phyloP scores from a whole-genome alignment of 768 basidiomycete genomes.

The Boletellus emodensis region DNA sequence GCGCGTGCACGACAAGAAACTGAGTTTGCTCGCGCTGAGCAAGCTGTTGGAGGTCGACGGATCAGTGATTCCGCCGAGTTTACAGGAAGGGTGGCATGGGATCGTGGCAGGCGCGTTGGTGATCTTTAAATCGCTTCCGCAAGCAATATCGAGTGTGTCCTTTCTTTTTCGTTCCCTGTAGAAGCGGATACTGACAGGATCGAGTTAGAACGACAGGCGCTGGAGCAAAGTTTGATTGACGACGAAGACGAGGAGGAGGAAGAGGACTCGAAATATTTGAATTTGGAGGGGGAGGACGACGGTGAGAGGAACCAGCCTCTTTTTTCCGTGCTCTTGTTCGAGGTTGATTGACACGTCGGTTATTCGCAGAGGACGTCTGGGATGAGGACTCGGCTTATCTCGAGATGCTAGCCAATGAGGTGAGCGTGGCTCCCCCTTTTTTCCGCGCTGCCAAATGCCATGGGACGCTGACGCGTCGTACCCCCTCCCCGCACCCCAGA shows the following conservation, averaged over 20 bases:
- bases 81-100: constrained; percentile 71
- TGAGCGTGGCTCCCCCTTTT: constrained; percentile 25
- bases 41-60: constrained; percentile 71
- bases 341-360: not conserved
- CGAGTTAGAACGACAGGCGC: constrained; percentile 50
- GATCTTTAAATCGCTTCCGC: constrained; percentile 75
- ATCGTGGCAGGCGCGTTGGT: constrained; percentile 68
- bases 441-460: not conserved
- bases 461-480: not conserved
- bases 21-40: constrained; percentile 72
- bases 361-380: constrained; percentile 72
- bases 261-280: constrained; percentile 50
- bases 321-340: not conserved
- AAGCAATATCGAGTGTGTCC: constrained; percentile 67
- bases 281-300: constrained; percentile 63
- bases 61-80: constrained; percentile 47
- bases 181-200: not conserved
- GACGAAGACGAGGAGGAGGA: constrained; percentile 45
- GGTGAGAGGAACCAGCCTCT: constrained; percentile 32
- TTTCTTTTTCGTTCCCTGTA: not conserved
- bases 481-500: constrained; percentile 36
- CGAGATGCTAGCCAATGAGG: constrained; percentile 82
- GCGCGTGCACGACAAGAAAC: constrained; percentile 87
- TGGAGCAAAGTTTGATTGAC: constrained; percentile 49
- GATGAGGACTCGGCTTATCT: constrained; percentile 87